phyloP scores from a whole-genome alignment of 805 yeast genomes.

The Candida xyloterini region DNA sequence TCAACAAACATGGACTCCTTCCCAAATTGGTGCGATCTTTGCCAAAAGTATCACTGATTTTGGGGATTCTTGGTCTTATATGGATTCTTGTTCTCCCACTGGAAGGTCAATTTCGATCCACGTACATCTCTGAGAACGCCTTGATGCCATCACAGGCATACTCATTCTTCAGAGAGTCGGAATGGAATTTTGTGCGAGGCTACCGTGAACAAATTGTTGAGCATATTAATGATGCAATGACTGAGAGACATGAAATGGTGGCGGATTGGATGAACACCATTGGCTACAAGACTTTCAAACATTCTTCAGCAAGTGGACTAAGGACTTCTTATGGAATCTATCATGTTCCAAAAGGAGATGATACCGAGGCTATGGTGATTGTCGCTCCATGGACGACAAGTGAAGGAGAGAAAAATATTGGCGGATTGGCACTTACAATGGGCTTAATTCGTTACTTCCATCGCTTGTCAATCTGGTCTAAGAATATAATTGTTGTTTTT shows the following conservation, averaged over 20 bases:
- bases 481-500: constrained; percentile 82
- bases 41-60: constrained; percentile 42
- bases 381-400: constrained; percentile 83
- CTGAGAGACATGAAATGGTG: constrained; percentile 44
- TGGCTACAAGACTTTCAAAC: constrained; percentile 64
- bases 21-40: constrained; percentile 42
- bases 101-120: constrained; percentile 76
- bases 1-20: constrained; percentile 44
- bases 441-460: constrained; percentile 77
- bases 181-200: constrained; percentile 90
- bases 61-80: constrained; percentile 45
- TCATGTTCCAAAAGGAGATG: constrained; percentile 94
- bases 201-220: constrained; percentile 58
- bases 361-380: constrained; percentile 90
- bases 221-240: constrained; percentile 33
- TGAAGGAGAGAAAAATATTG: constrained; percentile 64
- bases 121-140: constrained; percentile 94
- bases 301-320: constrained; percentile 24
- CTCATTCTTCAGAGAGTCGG: constrained; percentile 87
- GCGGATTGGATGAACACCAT: constrained; percentile 62
- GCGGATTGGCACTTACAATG: constrained; percentile 73
- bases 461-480: constrained; percentile 92
- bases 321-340: constrained; percentile 64
- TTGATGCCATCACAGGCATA: constrained; percentile 95
- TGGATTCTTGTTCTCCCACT: constrained; percentile 69